These are phyloP conservation scores for Linderina pennispora DNA, from an alignment of 192 early-diverging fungal genomes.

Conservation along the genomic window DNA sequence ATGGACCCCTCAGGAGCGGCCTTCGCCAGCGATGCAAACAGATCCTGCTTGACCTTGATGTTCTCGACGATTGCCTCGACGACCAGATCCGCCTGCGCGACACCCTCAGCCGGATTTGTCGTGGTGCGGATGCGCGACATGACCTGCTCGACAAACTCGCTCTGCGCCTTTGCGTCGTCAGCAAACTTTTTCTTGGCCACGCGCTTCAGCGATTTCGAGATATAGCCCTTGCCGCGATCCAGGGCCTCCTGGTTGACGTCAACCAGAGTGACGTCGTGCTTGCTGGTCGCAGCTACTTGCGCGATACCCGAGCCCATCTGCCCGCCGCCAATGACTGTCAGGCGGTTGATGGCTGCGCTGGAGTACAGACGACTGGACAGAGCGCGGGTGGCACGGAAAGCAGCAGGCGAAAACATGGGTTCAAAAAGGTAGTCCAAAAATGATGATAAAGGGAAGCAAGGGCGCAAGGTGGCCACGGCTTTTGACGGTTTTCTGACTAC, in stretches of 20 bases:
- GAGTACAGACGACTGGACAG: neutral
- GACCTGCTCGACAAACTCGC: slow-evolving; percentile 64
- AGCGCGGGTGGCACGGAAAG: neutral
- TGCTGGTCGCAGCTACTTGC: slow-evolving; percentile 78
- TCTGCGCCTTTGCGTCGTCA: slow-evolving; percentile 58
- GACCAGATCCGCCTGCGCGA: slow-evolving; percentile 66
- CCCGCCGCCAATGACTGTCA: slow-evolving; percentile 84
- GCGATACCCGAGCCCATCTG: slow-evolving; percentile 87
- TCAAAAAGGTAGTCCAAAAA: neutral
- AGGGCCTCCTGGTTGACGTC: slow-evolving; percentile 69
- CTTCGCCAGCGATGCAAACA: slow-evolving; percentile 70
- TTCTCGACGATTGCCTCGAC: slow-evolving; percentile 97
- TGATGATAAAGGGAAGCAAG: neutral
- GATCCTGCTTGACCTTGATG: slow-evolving; percentile 74
- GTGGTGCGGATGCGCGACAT: slow-evolving; percentile 59
- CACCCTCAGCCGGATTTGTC: slow-evolving; percentile 60
- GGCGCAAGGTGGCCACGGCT: too few species aligned
- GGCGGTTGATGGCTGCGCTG: slow-evolving; percentile 19
- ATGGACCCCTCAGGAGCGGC: slow-evolving; percentile 66
- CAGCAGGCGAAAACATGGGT: neutral
- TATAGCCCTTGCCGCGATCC: slow-evolving; percentile 76
- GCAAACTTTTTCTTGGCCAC: slow-evolving; percentile 86
- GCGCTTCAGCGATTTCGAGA: slow-evolving; percentile 75
- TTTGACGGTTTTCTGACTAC: too few species aligned
- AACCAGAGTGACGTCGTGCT: slow-evolving; percentile 80